Conservation (phyloP, 2,329 filamentous ascomycete genomes). For the Fusarium lateritium region DNA sequence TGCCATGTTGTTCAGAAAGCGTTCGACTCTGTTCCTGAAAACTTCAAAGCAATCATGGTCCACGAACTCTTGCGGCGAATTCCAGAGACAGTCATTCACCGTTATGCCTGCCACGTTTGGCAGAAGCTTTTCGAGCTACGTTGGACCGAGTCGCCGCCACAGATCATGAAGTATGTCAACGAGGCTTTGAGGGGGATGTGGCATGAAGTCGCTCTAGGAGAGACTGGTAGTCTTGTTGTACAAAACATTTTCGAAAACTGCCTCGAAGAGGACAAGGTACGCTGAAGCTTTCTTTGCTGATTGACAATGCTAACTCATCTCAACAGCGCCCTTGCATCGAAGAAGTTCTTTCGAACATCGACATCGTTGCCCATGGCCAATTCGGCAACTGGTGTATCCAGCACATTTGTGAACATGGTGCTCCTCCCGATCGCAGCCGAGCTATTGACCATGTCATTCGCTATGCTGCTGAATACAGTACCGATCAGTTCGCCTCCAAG, state of each 20-base stretch:
- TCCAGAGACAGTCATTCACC: constrained; percentile 97
- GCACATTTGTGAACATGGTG: constrained; percentile 97
- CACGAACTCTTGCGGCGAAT: constrained; percentile 95
- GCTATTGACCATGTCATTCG: constrained; percentile 96
- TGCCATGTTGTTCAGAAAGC: constrained; percentile 99
- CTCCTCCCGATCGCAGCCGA: constrained; percentile 89
- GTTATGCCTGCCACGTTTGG: constrained; percentile 99
- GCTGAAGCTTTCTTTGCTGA: constrained; percentile 28
- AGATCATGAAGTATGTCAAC: constrained; percentile 99
- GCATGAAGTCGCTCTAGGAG: constrained; percentile 97
- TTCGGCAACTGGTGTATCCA: constrained; percentile 99
- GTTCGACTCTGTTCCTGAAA: constrained; percentile 96
- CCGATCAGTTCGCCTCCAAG: constrained; percentile 99
- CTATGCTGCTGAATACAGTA: constrained; percentile 96
- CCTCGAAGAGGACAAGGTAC: constrained; percentile 96
- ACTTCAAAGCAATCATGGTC: constrained; percentile 99
- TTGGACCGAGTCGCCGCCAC: constrained; percentile 93
- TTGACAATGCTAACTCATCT: constrained; percentile 31
- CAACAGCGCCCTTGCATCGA: constrained; percentile 94
- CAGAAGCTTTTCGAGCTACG: constrained; percentile 98
- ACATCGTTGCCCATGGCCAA: constrained; percentile 96
- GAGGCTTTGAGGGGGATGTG: constrained; percentile 96
- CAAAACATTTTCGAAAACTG: constrained; percentile 99
- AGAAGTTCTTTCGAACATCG: constrained; percentile 94
- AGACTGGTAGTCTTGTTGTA: constrained; percentile 97